Percentiles rank a stretch among this genome's conserved stretches.
Evolutionary conservation across 257 asterid species (phyloP).

Genomic region (Paraleonurus japonicus): DNA sequence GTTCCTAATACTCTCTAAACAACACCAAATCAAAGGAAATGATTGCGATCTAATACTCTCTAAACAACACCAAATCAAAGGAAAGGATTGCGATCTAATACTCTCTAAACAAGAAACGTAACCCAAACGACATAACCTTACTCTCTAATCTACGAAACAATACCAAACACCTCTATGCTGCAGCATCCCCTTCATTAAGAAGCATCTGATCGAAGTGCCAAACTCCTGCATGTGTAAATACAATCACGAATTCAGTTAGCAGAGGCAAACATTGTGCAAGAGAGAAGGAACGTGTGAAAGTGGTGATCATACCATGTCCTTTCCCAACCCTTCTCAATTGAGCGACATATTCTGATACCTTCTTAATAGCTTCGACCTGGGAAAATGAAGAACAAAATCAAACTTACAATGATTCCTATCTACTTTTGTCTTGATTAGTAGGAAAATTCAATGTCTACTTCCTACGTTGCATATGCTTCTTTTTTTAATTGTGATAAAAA

Average conservation of each 20-base stretch:
- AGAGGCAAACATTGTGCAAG: background rate
- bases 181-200: conserved; percentile 34
- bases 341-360: conserved; percentile 65
- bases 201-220: conserved; percentile 59
- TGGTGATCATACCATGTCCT: conserved; percentile 65
- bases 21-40: too few species aligned
- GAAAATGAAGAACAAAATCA: background rate
- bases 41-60: too few species aligned
- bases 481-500: background rate
- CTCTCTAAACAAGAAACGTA: background rate
- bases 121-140: background rate
- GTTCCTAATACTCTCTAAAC: too few species aligned
- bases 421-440: background rate
- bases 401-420: background rate
- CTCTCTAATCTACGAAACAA: conserved; percentile 9
- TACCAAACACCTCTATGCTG: background rate
- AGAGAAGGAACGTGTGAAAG: background rate
- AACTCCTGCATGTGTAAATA: conserved; percentile 37
- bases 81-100: background rate
- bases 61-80: too few species aligned
- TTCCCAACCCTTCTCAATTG: conserved; percentile 87
- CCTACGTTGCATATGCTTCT: background rate
- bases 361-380: conserved; percentile 76
- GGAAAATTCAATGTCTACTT: background rate
- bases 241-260: background rate